These are phyloP conservation scores for Senna tora DNA, from an alignment of 306 rosid genomes.

Conservation along the genomic window DNA sequence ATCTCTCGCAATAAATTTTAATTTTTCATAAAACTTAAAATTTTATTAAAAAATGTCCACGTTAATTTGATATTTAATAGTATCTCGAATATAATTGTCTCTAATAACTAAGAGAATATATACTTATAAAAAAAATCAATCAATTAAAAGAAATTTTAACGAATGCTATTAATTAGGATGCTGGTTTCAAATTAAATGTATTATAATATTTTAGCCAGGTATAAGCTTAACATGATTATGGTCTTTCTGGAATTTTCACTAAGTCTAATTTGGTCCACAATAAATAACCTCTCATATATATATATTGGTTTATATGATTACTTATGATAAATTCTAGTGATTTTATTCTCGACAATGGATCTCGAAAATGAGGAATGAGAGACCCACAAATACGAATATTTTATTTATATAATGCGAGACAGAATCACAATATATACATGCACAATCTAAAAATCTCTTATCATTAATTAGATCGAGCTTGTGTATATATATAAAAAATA, in stretches of 20 bases:
- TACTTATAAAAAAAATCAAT: no score
- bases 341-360: slow-evolving; percentile 54
- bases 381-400: slow-evolving; percentile 38
- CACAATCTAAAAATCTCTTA: neutral
- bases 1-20: no score
- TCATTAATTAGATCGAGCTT: neutral
- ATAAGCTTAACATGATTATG: no score
- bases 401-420: neutral
- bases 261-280: slow-evolving; percentile 11
- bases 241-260: slow-evolving; percentile 20
- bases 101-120: no score
- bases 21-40: no score
- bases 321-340: slow-evolving; percentile 32
- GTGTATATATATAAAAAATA: neutral
- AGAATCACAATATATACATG: neutral
- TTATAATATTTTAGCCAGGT: no score
- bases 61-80: no score
- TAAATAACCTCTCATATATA: neutral
- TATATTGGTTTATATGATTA: neutral
- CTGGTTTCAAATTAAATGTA: no score
- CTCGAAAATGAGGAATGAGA: slow-evolving; percentile 46
- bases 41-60: no score
- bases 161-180: no score
- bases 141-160: no score
- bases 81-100: no score